Evolutionary conservation across 805 yeast genomes (phyloP).

Genomic region (Starmerella cellae): DNA sequence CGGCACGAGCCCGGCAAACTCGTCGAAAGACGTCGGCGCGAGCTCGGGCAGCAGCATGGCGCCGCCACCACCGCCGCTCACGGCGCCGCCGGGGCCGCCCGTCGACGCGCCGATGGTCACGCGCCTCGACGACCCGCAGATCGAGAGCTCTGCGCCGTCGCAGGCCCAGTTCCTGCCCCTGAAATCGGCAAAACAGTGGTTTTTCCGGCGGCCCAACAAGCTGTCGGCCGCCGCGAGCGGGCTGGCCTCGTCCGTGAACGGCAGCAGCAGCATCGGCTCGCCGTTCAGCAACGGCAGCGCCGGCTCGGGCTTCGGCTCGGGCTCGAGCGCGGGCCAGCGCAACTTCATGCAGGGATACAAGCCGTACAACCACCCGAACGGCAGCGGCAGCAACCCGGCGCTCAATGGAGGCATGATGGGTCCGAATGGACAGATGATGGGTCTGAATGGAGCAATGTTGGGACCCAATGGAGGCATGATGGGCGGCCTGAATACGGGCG

Average conservation of each 20-base stretch:
- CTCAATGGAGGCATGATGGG: not conserved
- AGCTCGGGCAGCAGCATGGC: not conserved
- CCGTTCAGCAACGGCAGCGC: not conserved
- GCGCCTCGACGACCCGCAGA: conserved; percentile 7
- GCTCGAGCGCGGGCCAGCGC: not conserved
- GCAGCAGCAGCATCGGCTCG: not conserved
- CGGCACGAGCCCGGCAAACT: not conserved
- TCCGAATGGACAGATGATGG: no score
- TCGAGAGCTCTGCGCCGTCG: not conserved
- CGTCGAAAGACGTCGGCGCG: not conserved
- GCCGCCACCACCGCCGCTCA: not conserved
- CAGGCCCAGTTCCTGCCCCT: conserved; percentile 13
- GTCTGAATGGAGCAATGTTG: not conserved
- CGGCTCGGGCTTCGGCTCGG: not conserved
- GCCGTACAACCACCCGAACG: not conserved
- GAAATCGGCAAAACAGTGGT: conserved; percentile 15
- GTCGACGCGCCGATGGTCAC: conserved; percentile 10
- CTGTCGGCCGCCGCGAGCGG: not conserved
- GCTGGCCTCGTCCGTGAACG: no score
- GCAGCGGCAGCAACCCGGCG: conserved; percentile 1
- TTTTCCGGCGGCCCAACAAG: conserved; percentile 12
- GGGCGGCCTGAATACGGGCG: not conserved
- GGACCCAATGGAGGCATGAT: no score
- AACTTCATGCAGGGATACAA: not conserved
- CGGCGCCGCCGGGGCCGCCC: not conserved